These are phyloP conservation scores for Saraca asoca DNA, from an alignment of 331 rosid species.

Conservation along the genomic window DNA sequence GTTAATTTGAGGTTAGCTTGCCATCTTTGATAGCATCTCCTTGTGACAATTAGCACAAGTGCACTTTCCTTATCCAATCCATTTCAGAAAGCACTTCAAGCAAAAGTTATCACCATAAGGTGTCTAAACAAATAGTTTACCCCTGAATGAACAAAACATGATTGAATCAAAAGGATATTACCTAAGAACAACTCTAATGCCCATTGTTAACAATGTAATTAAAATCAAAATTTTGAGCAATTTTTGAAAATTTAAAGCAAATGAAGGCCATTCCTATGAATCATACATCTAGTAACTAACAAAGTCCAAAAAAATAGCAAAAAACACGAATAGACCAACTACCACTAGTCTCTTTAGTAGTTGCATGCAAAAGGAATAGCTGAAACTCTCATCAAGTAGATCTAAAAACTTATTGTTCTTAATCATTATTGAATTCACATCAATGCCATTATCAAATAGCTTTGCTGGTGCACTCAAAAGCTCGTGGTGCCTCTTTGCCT, in stretches of 20 bases:
- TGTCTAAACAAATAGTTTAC: constrained; percentile 32
- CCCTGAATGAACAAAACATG: not conserved
- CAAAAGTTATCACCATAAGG: constrained; percentile 71
- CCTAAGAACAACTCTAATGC: not conserved
- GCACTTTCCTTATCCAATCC: constrained; percentile 53
- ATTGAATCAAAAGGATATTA: too few species aligned
- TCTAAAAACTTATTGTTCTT: not conserved
- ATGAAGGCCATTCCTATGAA: too few species aligned
- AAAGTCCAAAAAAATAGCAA: not conserved
- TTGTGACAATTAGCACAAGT: constrained; percentile 54
- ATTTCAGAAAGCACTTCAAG: constrained; percentile 60
- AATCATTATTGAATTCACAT: not conserved
- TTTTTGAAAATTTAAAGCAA: too few species aligned
- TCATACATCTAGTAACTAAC: not conserved
- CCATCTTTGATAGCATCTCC: constrained; percentile 48
- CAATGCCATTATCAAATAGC: not conserved
- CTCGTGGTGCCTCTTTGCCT: constrained; percentile 33
- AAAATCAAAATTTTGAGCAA: not conserved
- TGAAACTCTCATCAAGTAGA: constrained; percentile 13
- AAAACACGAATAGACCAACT: constrained; percentile 36
- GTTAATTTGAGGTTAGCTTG: constrained; percentile 58
- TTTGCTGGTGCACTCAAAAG: constrained; percentile 17
- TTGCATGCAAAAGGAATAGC: constrained; percentile 66
- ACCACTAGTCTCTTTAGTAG: constrained; percentile 81
- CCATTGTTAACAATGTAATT: not conserved